phyloP scores from a whole-genome alignment of 2,329 filamentous ascomycete species.

The Colletotrichum sp. region DNA sequence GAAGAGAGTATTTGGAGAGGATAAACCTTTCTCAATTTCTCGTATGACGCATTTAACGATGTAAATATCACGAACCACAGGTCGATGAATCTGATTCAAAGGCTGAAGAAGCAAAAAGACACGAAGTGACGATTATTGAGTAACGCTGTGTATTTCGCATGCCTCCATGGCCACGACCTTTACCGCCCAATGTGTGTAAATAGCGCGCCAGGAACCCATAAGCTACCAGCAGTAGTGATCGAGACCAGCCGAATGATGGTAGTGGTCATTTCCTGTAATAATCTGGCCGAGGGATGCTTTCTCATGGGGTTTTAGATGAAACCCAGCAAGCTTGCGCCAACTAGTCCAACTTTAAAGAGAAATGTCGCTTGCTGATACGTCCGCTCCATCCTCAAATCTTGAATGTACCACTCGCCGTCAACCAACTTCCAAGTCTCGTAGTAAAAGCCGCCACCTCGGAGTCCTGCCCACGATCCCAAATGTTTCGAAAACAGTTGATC shows the following conservation, averaged over 20 bases:
- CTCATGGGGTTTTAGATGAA: neutral
- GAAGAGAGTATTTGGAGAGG: slow-evolving; percentile 3
- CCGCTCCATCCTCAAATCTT: slow-evolving; percentile 25
- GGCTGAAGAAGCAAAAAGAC: neutral
- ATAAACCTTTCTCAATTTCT: neutral
- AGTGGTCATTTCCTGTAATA: neutral
- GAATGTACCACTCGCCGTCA: slow-evolving; percentile 27
- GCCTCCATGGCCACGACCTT: neutral
- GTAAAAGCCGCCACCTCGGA: slow-evolving; percentile 28
- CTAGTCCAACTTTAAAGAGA: neutral
- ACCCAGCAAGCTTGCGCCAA: neutral
- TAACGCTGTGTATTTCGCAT: neutral
- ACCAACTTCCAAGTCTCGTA: slow-evolving; percentile 27
- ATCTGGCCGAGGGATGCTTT: accelerated
- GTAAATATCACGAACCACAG: neutral
- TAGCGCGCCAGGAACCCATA: neutral
- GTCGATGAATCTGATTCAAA: neutral
- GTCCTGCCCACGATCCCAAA: slow-evolving; percentile 23
- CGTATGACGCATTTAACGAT: neutral
- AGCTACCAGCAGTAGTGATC: neutral
- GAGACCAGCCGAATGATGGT: neutral
- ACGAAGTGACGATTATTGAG: neutral
- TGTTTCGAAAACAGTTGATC: neutral
- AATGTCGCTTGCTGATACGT: neutral
- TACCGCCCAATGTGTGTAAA: neutral